These are phyloP conservation scores for Rhizopus stolonifer DNA, from an alignment of 371 early-diverging fungal species.

Conservation along the genomic window DNA sequence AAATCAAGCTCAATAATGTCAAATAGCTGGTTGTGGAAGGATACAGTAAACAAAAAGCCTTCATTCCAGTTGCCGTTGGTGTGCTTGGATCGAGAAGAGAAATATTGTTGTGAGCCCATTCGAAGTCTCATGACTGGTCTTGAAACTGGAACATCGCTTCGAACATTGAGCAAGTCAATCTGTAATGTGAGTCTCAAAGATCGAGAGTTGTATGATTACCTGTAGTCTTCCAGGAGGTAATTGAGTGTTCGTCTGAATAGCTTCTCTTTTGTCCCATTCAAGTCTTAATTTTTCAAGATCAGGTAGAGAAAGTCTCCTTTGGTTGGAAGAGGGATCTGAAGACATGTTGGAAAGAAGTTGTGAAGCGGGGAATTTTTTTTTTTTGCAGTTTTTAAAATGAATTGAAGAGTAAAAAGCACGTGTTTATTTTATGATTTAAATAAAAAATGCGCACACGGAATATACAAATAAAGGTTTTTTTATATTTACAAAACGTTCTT, in stretches of 20 bases:
- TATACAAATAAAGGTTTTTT: constrained; percentile 3
- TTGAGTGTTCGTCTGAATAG: constrained; percentile 19
- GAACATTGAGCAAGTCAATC: constrained; percentile 49
- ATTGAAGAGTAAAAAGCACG: not conserved
- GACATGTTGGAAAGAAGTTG: not conserved
- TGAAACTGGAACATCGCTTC: constrained; percentile 32
- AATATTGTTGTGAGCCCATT: constrained; percentile 49
- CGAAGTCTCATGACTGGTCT: constrained; percentile 44
- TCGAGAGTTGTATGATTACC: constrained; percentile 15
- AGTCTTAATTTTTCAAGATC: constrained; percentile 29
- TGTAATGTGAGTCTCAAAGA: constrained; percentile 2
- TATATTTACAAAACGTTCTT: constrained; percentile 68
- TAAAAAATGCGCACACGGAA: not conserved
- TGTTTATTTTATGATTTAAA: not conserved
- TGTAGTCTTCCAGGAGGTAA: constrained; percentile 31
- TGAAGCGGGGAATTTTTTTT: not conserved
- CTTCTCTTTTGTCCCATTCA: constrained; percentile 36
- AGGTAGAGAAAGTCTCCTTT: constrained; percentile 38
- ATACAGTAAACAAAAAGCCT: constrained; percentile 43
- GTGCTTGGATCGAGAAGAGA: constrained; percentile 32
- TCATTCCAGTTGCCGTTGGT: constrained; percentile 50
- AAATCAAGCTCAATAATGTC: constrained; percentile 46
- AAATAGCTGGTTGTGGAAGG: constrained; percentile 45
- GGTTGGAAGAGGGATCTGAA: not conserved
- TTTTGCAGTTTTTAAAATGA: not conserved